These are phyloP conservation scores for Rhododendron henanense DNA, from an alignment of 148 eudicot genomes.

Conservation along the genomic window DNA sequence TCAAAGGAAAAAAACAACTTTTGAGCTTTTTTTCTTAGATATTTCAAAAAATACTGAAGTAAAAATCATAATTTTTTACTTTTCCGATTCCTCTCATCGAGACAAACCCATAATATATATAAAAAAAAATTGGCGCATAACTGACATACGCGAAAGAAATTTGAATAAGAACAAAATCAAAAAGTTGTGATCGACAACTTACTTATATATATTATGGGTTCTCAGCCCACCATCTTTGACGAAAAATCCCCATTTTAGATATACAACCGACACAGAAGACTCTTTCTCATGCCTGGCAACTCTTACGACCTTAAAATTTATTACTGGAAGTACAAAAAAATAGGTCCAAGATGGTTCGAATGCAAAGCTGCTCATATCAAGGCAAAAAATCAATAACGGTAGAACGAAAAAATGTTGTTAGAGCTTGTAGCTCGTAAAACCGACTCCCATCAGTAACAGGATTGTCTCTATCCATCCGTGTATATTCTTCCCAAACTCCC, in stretches of 20 bases:
- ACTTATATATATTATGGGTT: no score
- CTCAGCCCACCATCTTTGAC: background rate
- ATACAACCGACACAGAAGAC: background rate
- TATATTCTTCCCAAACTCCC: background rate
- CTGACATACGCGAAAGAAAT: no score
- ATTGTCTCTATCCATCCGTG: background rate
- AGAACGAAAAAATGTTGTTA: background rate
- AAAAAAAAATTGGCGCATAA: no score
- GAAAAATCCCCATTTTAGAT: background rate
- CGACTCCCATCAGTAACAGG: background rate
- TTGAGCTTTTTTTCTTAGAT: no score
- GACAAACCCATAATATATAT: no score
- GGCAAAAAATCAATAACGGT: background rate
- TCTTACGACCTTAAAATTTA: background rate
- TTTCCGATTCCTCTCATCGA: no score
- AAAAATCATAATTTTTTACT: no score
- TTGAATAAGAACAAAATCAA: no score
- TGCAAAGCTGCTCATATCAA: background rate
- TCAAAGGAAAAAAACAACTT: no score
- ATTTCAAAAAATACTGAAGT: no score
- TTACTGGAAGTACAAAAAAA: background rate
- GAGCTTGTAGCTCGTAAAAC: background rate
- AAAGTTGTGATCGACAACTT: background rate
- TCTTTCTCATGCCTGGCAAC: background rate
- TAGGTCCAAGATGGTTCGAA: background rate